A percentile compares a stretch with the other conserved stretches of the same genome.
These are phyloP conservation scores for Spergularia marina DNA, from an alignment of 148 eudicot genomes.

Conservation along the genomic window DNA sequence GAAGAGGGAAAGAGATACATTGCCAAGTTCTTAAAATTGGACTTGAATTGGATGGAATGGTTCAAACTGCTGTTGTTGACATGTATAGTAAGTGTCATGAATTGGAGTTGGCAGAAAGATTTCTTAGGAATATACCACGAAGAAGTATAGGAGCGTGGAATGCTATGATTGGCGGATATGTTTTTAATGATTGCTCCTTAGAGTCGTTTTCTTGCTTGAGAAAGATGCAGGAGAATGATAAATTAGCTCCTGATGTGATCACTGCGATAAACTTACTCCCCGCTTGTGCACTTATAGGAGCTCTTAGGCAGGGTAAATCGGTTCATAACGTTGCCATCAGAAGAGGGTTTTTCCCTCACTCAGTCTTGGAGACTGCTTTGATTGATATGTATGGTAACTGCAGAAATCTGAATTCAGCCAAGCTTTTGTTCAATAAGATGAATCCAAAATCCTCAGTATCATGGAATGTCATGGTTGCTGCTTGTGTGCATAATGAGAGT, in stretches of 20 bases:
- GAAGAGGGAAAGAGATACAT: conserved; percentile 65
- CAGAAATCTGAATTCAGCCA: conserved; percentile 33
- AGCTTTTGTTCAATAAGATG: conserved; percentile 38
- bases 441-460: conserved; percentile 41
- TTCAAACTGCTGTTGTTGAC: conserved; percentile 61
- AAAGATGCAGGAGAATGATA: conserved; percentile 46
- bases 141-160: conserved; percentile 52
- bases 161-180: conserved; percentile 59
- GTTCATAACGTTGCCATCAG: conserved; percentile 52
- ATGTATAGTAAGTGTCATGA: conserved; percentile 67
- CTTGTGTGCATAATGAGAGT: conserved; percentile 48
- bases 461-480: conserved; percentile 63
- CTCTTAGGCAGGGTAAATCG: conserved; percentile 42
- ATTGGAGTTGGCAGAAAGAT: conserved; percentile 47
- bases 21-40: conserved; percentile 44
- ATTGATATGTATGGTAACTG: conserved; percentile 66
- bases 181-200: conserved; percentile 28
- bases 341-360: conserved; percentile 41
- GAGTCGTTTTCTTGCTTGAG: conserved; percentile 50
- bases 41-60: conserved; percentile 45
- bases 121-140: conserved; percentile 30
- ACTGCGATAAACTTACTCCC: conserved; percentile 61
- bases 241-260: conserved; percentile 46
- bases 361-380: conserved; percentile 52
- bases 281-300: conserved; percentile 50